phyloP scores from a whole-genome alignment of 1,284 basidiomycete genomes.

The Leccinum fallax region DNA sequence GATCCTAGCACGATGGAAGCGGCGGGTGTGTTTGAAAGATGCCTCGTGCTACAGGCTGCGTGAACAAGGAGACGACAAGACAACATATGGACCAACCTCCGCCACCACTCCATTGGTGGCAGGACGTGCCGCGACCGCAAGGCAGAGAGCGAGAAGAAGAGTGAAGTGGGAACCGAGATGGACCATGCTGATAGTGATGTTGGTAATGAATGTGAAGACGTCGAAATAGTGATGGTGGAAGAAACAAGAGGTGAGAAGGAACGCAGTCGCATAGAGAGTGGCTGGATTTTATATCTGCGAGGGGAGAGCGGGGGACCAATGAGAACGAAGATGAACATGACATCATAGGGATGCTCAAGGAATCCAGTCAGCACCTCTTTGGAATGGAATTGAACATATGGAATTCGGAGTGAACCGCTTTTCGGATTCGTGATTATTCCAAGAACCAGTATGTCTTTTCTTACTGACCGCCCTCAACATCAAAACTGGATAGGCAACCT shows the following conservation, averaged over 20 bases:
- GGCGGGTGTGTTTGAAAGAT: constrained; percentile 13
- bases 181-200: constrained; percentile 35
- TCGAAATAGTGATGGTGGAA: constrained; percentile 20
- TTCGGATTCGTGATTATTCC: background rate
- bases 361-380: constrained; percentile 4
- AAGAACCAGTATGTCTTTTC: background rate
- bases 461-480: background rate
- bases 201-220: constrained; percentile 29
- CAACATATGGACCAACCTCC: constrained; percentile 16
- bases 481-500: background rate
- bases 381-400: constrained; percentile 5
- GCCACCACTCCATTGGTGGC: constrained; percentile 4
- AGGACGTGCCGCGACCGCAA: constrained; percentile 29
- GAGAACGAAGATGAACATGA: constrained; percentile 26
- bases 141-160: constrained; percentile 32
- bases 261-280: background rate
- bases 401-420: background rate
- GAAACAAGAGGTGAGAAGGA: constrained; percentile 5
- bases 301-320: constrained; percentile 17
- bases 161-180: constrained; percentile 33
- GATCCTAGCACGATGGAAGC: constrained; percentile 13
- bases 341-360: constrained; percentile 17
- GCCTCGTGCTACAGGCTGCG: constrained; percentile 10
- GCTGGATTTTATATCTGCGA: constrained; percentile 27
- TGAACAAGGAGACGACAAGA: constrained; percentile 10